Percentiles rank a stretch among this genome's conserved stretches.
Evolutionary conservation across 2,329 filamentous ascomycete species (phyloP).

Genomic region (Pestalotiopsis fici): DNA sequence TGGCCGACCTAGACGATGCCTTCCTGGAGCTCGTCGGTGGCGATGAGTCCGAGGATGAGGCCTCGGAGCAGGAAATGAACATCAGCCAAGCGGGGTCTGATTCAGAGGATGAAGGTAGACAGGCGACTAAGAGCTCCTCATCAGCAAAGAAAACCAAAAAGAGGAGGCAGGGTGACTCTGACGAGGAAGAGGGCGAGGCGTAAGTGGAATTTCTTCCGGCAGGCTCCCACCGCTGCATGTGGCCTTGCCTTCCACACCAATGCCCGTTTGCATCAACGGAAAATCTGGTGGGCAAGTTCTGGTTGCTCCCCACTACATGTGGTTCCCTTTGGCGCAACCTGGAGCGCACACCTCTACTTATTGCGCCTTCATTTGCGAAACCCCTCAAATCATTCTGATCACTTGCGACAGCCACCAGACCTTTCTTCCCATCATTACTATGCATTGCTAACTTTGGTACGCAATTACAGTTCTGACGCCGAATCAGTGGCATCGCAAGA

Average conservation of each 20-base stretch:
- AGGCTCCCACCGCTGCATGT: neutral
- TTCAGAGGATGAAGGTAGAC: slow-evolving; percentile 44
- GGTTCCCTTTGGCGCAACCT: neutral
- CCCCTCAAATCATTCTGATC: neutral
- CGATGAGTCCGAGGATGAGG: slow-evolving; percentile 64
- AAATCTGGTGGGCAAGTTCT: neutral
- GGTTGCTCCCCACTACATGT: neutral
- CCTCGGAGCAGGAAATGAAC: slow-evolving; percentile 49
- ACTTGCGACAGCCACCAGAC: neutral
- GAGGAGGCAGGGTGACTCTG: slow-evolving; percentile 56
- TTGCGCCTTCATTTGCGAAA: neutral
- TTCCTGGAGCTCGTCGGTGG: slow-evolving; percentile 90
- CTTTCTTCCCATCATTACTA: neutral
- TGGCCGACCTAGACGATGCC: slow-evolving; percentile 92
- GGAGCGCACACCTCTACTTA: neutral
- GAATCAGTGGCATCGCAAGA: slow-evolving; percentile 73
- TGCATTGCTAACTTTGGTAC: slow-evolving; percentile 13
- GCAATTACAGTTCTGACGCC: slow-evolving; percentile 38
- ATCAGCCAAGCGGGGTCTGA: slow-evolving; percentile 56
- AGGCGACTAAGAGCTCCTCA: slow-evolving; percentile 33
- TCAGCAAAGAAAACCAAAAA: slow-evolving; percentile 48
- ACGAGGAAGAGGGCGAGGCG: slow-evolving; percentile 80
- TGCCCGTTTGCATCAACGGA: neutral
- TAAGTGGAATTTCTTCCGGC: slow-evolving; percentile 50
- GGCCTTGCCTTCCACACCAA: slow-evolving; percentile 5